Conservation (phyloP, 1,139 yeast species). For the Chernovozyma aurita region DNA sequence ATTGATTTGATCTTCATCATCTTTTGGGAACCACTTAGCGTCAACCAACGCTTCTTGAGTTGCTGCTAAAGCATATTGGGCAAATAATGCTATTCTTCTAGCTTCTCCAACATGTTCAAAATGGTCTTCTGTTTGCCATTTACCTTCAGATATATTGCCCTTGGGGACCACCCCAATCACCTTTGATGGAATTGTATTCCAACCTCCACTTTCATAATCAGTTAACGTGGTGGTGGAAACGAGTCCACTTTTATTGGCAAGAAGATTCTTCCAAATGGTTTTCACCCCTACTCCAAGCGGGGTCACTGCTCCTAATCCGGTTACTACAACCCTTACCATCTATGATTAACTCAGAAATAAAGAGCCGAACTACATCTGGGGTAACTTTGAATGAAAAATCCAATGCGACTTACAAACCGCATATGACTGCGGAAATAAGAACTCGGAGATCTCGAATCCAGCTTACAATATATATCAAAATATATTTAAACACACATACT, state of each 20-base stretch:
- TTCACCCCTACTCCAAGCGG: slow-evolving; percentile 76
- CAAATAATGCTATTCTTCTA: slow-evolving; percentile 64
- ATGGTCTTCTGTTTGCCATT: slow-evolving; percentile 48
- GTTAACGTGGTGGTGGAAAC: slow-evolving; percentile 49
- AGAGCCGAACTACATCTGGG: not conserved
- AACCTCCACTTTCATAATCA: slow-evolving; percentile 40
- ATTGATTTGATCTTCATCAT: slow-evolving; percentile 17
- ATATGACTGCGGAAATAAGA: no score
- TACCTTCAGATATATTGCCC: slow-evolving; percentile 46
- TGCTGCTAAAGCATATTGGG: slow-evolving; percentile 78
- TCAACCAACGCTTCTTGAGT: slow-evolving; percentile 72
- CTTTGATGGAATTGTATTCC: slow-evolving; percentile 62
- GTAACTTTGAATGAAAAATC: not conserved
- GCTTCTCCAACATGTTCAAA: slow-evolving; percentile 36
- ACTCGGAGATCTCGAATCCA: no score
- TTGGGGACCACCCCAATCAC: slow-evolving; percentile 72
- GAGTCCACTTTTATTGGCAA: slow-evolving; percentile 52
- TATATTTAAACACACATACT: no score
- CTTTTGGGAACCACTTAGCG: slow-evolving; percentile 47
- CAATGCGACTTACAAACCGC: not conserved
- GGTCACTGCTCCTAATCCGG: slow-evolving; percentile 83
- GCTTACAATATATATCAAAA: no score
- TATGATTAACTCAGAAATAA: not conserved
- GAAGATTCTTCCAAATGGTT: slow-evolving; percentile 49
- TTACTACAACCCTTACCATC: slow-evolving; percentile 67